Evolutionary conservation across 768 basidiomycete genomes (phyloP).

Genomic region (Phylloporus sp.): DNA sequence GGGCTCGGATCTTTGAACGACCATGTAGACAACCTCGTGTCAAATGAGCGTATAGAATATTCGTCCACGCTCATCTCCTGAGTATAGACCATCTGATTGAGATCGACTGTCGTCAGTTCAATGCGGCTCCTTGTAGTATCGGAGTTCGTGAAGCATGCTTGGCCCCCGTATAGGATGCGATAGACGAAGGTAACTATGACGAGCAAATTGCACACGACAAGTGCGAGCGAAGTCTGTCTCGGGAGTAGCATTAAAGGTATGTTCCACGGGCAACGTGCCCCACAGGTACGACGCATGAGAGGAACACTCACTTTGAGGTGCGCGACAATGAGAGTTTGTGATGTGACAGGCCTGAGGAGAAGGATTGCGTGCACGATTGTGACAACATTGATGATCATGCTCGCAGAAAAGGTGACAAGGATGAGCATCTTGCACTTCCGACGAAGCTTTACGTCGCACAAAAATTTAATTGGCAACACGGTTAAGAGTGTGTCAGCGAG

Average conservation of each 20-base stretch:
- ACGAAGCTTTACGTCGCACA: constrained; percentile 4
- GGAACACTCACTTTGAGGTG: constrained; percentile 10
- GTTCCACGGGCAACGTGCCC: neutral
- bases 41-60: neutral
- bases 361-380: constrained; percentile 10
- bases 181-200: constrained; percentile 11
- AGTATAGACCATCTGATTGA: neutral
- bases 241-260: neutral
- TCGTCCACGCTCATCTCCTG: neutral
- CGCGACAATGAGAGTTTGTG: constrained; percentile 4
- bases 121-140: neutral
- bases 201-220: constrained; percentile 12
- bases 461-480: constrained; percentile 2
- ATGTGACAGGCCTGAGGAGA: neutral
- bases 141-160: neutral
- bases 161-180: neutral
- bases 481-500: constrained; percentile 9
- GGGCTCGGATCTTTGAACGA: neutral
- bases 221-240: neutral
- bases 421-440: constrained; percentile 6
- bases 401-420: constrained; percentile 9
- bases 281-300: neutral
- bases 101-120: constrained; percentile 11
- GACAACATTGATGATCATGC: constrained; percentile 12
- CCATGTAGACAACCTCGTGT: neutral